Base-by-base conservation (phyloP, 2,329 filamentous ascomycete genomes). In the Whalleya microplaca region DNA sequence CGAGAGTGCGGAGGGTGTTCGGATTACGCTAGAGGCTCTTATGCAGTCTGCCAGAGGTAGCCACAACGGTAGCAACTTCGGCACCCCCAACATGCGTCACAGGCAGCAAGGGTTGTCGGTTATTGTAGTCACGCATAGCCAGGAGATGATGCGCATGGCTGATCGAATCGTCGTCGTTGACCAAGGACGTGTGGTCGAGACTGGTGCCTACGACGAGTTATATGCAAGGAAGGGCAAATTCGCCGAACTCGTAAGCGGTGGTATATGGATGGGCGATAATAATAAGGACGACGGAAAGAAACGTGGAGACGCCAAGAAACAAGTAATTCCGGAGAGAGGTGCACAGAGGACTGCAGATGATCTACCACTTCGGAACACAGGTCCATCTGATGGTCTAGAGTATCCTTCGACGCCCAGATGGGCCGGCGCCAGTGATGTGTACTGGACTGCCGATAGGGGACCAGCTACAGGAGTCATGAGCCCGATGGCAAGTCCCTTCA, bases 131-230 rank as follows among this genome's bases (percentile, higher is more conserved):
- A 96, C 92, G 47, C 94, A 97, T 73, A 84, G 82, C 54, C 80
- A 78, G 59, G 88, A 94, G 68, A 96, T 96, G 91, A 97, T 98
- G 90, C 80, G 82, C 55, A 83, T 91, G 56, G 90, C 89, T 0
- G 87, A 92, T 69, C 80, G 84, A 44, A 78, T 97, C 7, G 78
- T 94, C 0, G 84, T 97, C 59, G 64, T 96, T 23, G 83, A 90
- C n/a, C 83, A 86, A 0, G 80, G 83, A 2, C 77, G 83, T 1
- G 84, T 91, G 6, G 88, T 85, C 2, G 84, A 94, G 69, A 74
- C 81, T 53, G 93, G 93, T 0, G 66, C 72, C 0, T 96, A 88
- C 72, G 74, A 80, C 1, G 84, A 85, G 55, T 71, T 97, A 64
- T 65, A 83, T 45, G 65, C 60, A 18, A 70, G 50, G 18, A 71